phyloP scores from a whole-genome alignment of 176 grass and related monocot species.

The Oryza rufipogon region DNA sequence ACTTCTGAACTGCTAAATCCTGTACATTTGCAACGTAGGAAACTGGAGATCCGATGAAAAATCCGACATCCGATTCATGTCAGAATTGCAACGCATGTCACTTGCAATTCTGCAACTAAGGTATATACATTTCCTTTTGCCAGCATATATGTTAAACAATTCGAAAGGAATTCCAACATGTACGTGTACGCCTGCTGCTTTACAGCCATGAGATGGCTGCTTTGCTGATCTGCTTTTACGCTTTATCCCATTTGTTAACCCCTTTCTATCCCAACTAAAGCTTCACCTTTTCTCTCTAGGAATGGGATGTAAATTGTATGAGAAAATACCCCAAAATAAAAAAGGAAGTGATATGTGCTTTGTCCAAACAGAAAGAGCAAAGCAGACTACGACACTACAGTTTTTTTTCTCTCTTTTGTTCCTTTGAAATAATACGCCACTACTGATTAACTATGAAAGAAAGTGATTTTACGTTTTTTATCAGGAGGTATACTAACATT shows the following conservation, averaged over 20 bases:
- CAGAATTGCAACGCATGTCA: not conserved
- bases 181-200: constrained; percentile 22
- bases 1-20: too few relatives aligned
- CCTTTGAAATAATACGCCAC: not conserved
- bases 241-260: constrained; percentile 12
- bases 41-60: too few relatives aligned
- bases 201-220: constrained; percentile 31
- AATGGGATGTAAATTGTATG: constrained; percentile 12
- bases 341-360: not conserved
- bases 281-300: not conserved
- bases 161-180: constrained; percentile 1
- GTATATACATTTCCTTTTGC: not conserved
- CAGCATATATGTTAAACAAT: not conserved
- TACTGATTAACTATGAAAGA: not conserved
- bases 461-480: too few relatives aligned
- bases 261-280: constrained; percentile 14
- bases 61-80: too few relatives aligned
- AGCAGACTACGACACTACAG: not conserved
- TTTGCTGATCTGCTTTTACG: constrained; percentile 18
- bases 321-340: not conserved
- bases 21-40: too few relatives aligned
- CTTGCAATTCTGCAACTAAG: not conserved
- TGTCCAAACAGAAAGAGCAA: not conserved
- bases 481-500: too few relatives aligned
- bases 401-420: not conserved